Base-by-base conservation (phyloP, 495 filamentous ascomycete species). In the Tetracladium marchalianum region DNA sequence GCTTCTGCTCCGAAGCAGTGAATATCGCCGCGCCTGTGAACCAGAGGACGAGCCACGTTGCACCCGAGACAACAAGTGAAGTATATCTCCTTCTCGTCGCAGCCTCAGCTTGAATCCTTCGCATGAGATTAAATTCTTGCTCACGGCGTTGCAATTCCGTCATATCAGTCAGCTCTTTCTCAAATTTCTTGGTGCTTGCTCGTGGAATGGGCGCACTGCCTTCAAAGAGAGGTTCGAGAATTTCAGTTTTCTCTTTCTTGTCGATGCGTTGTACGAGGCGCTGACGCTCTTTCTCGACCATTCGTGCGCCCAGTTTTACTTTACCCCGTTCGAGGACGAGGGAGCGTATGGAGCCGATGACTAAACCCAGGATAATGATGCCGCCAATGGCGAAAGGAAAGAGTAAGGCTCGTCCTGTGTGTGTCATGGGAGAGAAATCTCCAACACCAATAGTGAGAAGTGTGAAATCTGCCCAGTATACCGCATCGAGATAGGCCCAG, bases 391-490 rank as follows among this genome's bases (percentile, higher is more conserved):
- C 81, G 49, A 78, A 95, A 0, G 87, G 87, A 24, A 95, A 82
- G 2, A 94, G 63, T 8, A 95, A 63, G 2, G 74, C 70, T 10
- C 84, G 70, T 0, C 84, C 83, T 4, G 72, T 53, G 51, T 80
- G 73, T 0, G 78, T 59, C 1, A 18, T 8, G 7, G 85, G 81
- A 11, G 74, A 62, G 39, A 78, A 74, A 39, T 89, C 81, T 10
- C 84, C 85, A 33, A 94, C 71, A 4, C 89, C 89, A 11, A 95
- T 74, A 0, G 89, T 95, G 41, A 95, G 79, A 8, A 94, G 65
- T 0, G 89, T 95, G 44, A 82, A 84, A 52, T 90, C 80, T 0
- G 86, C 81, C 76, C 81, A 95, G 54, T 87, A 95, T 0, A 95
- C 66, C 0, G 81, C 74, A 59, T 94, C 85, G 1, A 88, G 70